These are phyloP conservation scores for Tetracentron sinense DNA, from an alignment of 164 flowering plant genomes.

Conservation along the genomic window DNA sequence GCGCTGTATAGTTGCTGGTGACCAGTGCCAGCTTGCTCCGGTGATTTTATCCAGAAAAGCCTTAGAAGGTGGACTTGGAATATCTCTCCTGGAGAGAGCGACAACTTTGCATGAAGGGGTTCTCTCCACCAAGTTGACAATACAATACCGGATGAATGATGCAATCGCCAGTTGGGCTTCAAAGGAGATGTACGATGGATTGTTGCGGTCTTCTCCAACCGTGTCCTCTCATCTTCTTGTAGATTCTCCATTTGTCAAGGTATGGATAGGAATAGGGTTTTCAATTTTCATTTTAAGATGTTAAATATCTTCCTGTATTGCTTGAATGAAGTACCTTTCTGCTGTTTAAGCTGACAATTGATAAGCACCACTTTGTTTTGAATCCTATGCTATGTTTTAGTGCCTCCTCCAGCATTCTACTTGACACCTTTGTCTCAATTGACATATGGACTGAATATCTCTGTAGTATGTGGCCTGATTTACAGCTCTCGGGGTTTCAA, in stretches of 20 bases:
- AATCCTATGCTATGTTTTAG: no score
- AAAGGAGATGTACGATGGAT: constrained; percentile 88
- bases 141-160: constrained; percentile 88
- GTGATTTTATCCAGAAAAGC: constrained; percentile 81
- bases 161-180: constrained; percentile 94
- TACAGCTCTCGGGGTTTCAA: background rate
- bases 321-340: background rate
- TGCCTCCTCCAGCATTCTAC: no score
- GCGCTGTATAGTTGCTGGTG: constrained; percentile 85
- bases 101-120: constrained; percentile 60
- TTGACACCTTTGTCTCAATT: background rate
- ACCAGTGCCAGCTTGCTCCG: constrained; percentile 89
- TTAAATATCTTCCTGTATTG: background rate
- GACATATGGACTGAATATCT: background rate
- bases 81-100: constrained; percentile 79
- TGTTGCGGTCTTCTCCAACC: constrained; percentile 53
- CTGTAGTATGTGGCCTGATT: background rate
- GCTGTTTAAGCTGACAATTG: background rate
- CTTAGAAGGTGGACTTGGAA: constrained; percentile 86
- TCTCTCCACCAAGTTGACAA: constrained; percentile 61
- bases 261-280: constrained; percentile 17
- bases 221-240: constrained; percentile 79
- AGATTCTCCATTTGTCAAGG: constrained; percentile 89
- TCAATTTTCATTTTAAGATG: background rate
- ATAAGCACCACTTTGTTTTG: no score